phyloP scores from a whole-genome alignment of 1,284 basidiomycete species.

The Papiliotrema terrestris region DNA sequence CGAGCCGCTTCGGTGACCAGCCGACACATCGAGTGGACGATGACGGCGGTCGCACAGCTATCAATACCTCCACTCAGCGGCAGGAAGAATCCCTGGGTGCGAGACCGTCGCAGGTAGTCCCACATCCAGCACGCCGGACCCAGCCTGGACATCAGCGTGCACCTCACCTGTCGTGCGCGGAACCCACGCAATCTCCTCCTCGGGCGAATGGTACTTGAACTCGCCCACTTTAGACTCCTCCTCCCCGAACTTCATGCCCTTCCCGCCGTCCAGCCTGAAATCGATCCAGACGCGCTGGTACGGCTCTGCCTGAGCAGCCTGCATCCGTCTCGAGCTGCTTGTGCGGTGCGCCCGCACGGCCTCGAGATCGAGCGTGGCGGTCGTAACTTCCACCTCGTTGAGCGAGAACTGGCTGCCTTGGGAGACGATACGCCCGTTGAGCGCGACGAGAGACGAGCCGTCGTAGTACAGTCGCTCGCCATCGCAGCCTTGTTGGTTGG shows the following conservation, averaged over 20 bases:
- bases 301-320: constrained; percentile 69
- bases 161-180: background rate
- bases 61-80: constrained; percentile 98
- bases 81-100: constrained; percentile 92
- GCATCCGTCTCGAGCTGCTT: constrained; percentile 78
- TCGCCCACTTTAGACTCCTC: constrained; percentile 56
- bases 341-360: constrained; percentile 86
- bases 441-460: constrained; percentile 90
- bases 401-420: constrained; percentile 90
- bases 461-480: constrained; percentile 98
- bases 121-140: constrained; percentile 99
- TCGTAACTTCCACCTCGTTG: constrained; percentile 91
- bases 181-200: constrained; percentile 95
- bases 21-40: constrained; percentile 94
- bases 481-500: constrained; percentile 98
- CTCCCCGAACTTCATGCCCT: constrained; percentile 63
- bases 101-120: constrained; percentile 94
- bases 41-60: constrained; percentile 91
- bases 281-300: constrained; percentile 76
- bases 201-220: constrained; percentile 73
- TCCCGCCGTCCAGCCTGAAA: constrained; percentile 61
- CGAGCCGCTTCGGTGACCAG: constrained; percentile 73
- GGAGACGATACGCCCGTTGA: constrained; percentile 88
- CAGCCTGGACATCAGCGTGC: constrained; percentile 55
- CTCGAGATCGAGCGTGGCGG: constrained; percentile 91